Percentiles rank a stretch among this genome's conserved stretches.
These are phyloP conservation scores for Helichrysum umbraculigerum DNA, from an alignment of 129 eudicot species.

Conservation along the genomic window DNA sequence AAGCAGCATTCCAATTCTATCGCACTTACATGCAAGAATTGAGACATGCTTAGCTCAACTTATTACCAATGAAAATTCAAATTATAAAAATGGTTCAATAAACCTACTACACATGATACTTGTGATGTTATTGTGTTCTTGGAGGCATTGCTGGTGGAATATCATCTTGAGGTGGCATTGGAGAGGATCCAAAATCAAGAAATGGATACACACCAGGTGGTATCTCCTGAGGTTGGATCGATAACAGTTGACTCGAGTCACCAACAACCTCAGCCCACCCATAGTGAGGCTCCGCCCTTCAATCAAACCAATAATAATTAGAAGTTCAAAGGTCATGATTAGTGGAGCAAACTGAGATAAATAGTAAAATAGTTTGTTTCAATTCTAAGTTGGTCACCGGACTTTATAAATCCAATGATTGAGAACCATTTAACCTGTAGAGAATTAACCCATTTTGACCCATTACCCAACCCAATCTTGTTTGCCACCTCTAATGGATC, in stretches of 20 bases:
- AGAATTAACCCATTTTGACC: background rate
- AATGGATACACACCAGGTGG: conserved; percentile 75
- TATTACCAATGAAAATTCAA: too few relatives aligned
- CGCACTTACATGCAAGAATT: too few relatives aligned
- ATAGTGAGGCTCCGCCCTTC: conserved; percentile 88
- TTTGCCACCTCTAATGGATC: background rate
- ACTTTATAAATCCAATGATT: background rate
- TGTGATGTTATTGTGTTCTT: too few relatives aligned
- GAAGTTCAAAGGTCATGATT: background rate
- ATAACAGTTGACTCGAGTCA: conserved; percentile 76
- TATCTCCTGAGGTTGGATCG: conserved; percentile 72
- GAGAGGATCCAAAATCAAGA: conserved; percentile 59
- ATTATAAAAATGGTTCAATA: too few relatives aligned
- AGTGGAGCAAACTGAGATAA: too few relatives aligned
- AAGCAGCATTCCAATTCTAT: too few relatives aligned
- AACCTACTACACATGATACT: too few relatives aligned
- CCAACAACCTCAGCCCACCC: conserved; percentile 99
- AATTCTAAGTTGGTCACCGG: background rate
- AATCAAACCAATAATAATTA: conserved; percentile 14
- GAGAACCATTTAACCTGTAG: background rate
- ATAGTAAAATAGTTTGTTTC: background rate
- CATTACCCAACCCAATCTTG: background rate
- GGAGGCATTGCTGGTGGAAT: background rate
- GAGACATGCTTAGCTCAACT: too few relatives aligned
- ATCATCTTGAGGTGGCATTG: background rate